A percentile compares a stretch with the other conserved stretches of the same genome.
phyloP scores from a whole-genome alignment of 441 rosid species.

The Jatropha podagrica region DNA sequence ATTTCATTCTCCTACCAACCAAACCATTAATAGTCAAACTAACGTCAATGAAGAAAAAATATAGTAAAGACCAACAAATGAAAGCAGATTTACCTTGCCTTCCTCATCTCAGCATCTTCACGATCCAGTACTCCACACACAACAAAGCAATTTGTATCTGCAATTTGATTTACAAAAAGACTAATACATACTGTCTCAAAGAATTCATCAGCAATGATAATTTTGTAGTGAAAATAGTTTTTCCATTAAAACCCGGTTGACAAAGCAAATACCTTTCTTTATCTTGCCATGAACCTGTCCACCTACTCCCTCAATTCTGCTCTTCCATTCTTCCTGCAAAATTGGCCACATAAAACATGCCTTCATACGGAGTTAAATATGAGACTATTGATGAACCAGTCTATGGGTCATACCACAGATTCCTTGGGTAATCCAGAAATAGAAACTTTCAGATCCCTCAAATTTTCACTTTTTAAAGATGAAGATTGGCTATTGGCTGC shows the following conservation, averaged over 20 bases:
- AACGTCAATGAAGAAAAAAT: conserved; percentile 18
- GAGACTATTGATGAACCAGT: conserved; percentile 4
- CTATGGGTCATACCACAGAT: conserved; percentile 46
- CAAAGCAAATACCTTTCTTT: conserved; percentile 58
- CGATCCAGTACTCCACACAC: conserved; percentile 58
- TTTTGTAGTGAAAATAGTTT: conserved; percentile 5
- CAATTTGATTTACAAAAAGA: conserved; percentile 33
- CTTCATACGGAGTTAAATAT: conserved; percentile 1
- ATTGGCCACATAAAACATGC: conserved; percentile 21
- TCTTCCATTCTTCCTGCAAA: conserved; percentile 86
- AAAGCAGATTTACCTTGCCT: conserved; percentile 68
- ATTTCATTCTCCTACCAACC: conserved; percentile 76
- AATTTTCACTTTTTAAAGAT: conserved; percentile 56
- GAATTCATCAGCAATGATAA: conserved; percentile 13
- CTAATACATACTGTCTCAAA: conserved; percentile 14
- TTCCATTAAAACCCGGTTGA: conserved; percentile 15
- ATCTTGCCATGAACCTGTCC: conserved; percentile 69
- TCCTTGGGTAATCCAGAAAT: conserved; percentile 64
- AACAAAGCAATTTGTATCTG: conserved; percentile 86
- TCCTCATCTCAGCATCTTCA: conserved; percentile 62
- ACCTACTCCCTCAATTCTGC: conserved; percentile 73
- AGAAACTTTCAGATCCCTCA: conserved; percentile 71
- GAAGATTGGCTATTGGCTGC: conserved; percentile 43
- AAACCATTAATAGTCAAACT: conserved; percentile 25
- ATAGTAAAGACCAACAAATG: conserved; percentile 20